Conservation (phyloP, 805 yeast genomes). For the Ogataea salicorniae region DNA sequence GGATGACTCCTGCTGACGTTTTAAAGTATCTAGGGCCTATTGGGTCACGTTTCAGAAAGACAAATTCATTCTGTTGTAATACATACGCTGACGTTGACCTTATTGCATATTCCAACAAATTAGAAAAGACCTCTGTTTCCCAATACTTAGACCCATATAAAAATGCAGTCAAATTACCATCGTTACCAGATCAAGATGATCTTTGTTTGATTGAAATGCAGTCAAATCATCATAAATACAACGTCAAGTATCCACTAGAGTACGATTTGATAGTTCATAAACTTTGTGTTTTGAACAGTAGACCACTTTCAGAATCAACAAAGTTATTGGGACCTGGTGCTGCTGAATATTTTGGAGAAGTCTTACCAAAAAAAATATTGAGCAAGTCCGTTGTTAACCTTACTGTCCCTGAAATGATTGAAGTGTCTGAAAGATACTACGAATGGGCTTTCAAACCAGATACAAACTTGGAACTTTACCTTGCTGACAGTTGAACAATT, state of each 20-base stretch:
- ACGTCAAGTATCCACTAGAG: slow-evolving; percentile 39
- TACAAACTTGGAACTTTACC: slow-evolving; percentile 21
- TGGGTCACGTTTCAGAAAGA: slow-evolving; percentile 47
- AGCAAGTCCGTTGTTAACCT: slow-evolving; percentile 44
- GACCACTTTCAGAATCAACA: slow-evolving; percentile 41
- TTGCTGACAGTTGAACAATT: slow-evolving; percentile 2
- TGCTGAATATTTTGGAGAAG: slow-evolving; percentile 37
- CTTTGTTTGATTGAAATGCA: slow-evolving; percentile 29
- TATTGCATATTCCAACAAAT: slow-evolving; percentile 40
- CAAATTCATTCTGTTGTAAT: slow-evolving; percentile 61
- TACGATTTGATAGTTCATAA: slow-evolving; percentile 66
- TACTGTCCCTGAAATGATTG: slow-evolving; percentile 48
- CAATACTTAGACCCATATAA: slow-evolving; percentile 5
- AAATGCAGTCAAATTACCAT: slow-evolving; percentile 22
- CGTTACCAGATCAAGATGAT: slow-evolving; percentile 16
- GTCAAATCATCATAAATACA: slow-evolving; percentile 25
- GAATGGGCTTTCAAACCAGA: slow-evolving; percentile 82
- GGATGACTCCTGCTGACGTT: slow-evolving; percentile 60
- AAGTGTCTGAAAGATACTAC: slow-evolving; percentile 47
- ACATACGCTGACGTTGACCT: slow-evolving; percentile 55
- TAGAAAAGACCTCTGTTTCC: slow-evolving; percentile 10
- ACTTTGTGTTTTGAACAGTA: slow-evolving; percentile 41
- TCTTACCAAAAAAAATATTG: slow-evolving; percentile 35
- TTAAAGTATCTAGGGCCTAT: slow-evolving; percentile 56
- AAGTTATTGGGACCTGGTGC: slow-evolving; percentile 80